Percentiles rank a stretch among this genome's conserved stretches.
Conservation (phyloP, 1,139 yeast species). For the Saccharomyces pastorianus region DNA sequence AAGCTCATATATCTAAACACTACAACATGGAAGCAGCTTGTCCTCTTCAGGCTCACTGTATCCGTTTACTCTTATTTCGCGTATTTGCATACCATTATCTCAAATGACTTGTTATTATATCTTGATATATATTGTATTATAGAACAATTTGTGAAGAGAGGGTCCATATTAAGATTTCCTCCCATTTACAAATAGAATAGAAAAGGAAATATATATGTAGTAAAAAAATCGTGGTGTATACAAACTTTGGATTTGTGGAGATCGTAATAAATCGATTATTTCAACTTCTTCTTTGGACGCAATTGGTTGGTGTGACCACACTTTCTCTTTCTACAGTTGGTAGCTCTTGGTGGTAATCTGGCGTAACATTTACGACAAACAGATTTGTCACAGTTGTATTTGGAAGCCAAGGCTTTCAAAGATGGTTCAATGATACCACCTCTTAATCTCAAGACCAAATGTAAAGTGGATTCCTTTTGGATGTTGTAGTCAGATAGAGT, state of each 20-base stretch:
- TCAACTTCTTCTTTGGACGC: slow-evolving; percentile 99
- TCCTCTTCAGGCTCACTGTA: not conserved
- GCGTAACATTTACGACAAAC: slow-evolving; percentile 99
- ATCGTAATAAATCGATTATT: slow-evolving; percentile 49
- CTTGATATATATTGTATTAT: not conserved
- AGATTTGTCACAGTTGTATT: slow-evolving; percentile 98
- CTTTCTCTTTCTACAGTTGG: slow-evolving; percentile 99
- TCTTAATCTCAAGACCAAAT: slow-evolving; percentile 83
- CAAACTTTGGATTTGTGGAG: slow-evolving; percentile 1
- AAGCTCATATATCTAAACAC: not conserved
- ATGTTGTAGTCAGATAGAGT: slow-evolving; percentile 90
- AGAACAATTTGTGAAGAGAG: not conserved
- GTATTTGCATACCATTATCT: not conserved
- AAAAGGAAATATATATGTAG: not conserved
- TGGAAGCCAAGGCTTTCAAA: slow-evolving; percentile 96
- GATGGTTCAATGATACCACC: slow-evolving; percentile 99
- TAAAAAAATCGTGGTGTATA: not conserved
- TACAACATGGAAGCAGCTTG: not conserved
- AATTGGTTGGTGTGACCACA: slow-evolving; percentile 99
- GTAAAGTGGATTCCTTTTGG: slow-evolving; percentile 87
- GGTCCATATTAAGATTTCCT: not conserved
- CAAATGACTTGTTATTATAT: not conserved
- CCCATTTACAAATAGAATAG: not conserved
- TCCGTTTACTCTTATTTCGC: not conserved
- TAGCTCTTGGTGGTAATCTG: slow-evolving; percentile 99